Conservation (phyloP, 177 flowering plant genomes). For the Vitis hybrid region DNA sequence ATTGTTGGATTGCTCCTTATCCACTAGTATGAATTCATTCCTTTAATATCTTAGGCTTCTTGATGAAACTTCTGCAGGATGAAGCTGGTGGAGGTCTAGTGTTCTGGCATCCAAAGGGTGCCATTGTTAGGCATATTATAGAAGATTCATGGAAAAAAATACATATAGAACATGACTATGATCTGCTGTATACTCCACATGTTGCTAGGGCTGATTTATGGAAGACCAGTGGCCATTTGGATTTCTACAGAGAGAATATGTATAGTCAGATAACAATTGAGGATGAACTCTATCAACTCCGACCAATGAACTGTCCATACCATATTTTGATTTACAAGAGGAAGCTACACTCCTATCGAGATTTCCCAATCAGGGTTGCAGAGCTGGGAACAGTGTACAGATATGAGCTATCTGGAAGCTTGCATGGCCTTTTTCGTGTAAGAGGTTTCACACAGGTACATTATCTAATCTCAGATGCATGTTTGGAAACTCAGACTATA, state of each 20-base stretch:
- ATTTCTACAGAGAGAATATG: slow-evolving; percentile 94
- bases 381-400: slow-evolving; percentile 96
- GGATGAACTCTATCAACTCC: slow-evolving; percentile 90
- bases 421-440: slow-evolving; percentile 97
- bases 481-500: background rate
- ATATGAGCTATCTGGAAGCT: slow-evolving; percentile 92
- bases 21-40: background rate
- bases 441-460: slow-evolving; percentile 95
- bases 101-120: slow-evolving; percentile 98
- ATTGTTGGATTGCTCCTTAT: background rate
- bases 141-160: slow-evolving; percentile 90
- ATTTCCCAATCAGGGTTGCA: slow-evolving; percentile 91
- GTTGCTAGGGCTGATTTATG: slow-evolving; percentile 96
- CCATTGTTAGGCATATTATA: slow-evolving; percentile 76
- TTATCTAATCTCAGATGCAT: background rate
- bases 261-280: slow-evolving; percentile 91
- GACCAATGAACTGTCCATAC: slow-evolving; percentile 98
- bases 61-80: slow-evolving; percentile 47
- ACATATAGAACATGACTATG: slow-evolving; percentile 71
- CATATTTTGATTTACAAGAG: slow-evolving; percentile 87
- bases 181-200: slow-evolving; percentile 86
- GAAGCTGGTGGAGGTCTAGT: slow-evolving; percentile 98
- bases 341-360: slow-evolving; percentile 80
- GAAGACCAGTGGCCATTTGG: slow-evolving; percentile 94
- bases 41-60: background rate